These are phyloP conservation scores for Penicillium bovifimosum DNA, from an alignment of 495 filamentous ascomycete genomes.

Conservation along the genomic window DNA sequence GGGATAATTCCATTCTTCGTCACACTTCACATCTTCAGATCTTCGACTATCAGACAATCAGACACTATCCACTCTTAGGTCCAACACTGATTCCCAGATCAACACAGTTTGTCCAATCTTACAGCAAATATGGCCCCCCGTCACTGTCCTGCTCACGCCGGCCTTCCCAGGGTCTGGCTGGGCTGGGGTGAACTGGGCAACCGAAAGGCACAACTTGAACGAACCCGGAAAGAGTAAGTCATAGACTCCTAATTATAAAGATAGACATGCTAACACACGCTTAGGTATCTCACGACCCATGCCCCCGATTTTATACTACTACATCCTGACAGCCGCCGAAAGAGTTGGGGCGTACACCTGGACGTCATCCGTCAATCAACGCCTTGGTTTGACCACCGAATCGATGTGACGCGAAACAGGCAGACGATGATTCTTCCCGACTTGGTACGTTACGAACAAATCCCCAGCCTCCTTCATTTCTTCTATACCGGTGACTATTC, in stretches of 20 bases:
- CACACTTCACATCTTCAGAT: too few relatives aligned
- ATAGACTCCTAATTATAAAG: background rate
- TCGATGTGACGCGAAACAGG: background rate
- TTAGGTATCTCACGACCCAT: background rate
- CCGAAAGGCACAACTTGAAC: constrained; percentile 2
- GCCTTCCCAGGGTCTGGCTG: background rate
- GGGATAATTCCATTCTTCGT: too few relatives aligned
- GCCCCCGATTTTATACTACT: background rate
- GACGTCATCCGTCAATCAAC: background rate
- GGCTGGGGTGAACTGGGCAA: constrained; percentile 1
- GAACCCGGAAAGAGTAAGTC: background rate
- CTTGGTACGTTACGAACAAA: background rate
- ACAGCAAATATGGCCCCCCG: background rate
- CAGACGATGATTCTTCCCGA: background rate
- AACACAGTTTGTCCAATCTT: too few relatives aligned
- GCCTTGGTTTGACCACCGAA: background rate
- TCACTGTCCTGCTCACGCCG: background rate
- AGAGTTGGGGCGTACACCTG: background rate
- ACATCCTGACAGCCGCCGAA: background rate
- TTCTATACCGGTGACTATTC: constrained; percentile 7
- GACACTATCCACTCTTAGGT: too few relatives aligned
- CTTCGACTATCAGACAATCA: too few relatives aligned
- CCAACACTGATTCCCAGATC: too few relatives aligned
- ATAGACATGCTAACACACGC: background rate
- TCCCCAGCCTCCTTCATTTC: constrained; percentile 1